Conservation (phyloP, 495 filamentous ascomycete species). For the Thermothielavioides terrestris region DNA sequence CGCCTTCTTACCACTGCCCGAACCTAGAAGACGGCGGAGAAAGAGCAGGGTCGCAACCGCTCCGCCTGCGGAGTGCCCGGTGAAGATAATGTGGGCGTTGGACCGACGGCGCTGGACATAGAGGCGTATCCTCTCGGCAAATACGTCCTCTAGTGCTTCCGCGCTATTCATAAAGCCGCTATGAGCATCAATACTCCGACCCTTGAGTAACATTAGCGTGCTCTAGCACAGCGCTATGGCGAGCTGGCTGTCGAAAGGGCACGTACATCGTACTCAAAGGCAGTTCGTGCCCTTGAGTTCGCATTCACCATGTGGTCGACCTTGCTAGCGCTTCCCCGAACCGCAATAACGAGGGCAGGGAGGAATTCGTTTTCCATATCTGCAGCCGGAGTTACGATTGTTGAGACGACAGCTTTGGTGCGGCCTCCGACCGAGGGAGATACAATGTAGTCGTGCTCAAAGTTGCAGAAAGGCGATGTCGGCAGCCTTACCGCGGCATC, state of each 20-base stretch:
- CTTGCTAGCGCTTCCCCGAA: not conserved
- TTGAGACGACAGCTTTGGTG: not conserved
- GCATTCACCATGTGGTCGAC: not conserved
- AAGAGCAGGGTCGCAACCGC: not conserved
- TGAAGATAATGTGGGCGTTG: not conserved
- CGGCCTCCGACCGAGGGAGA: not conserved
- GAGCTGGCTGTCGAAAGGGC: no score
- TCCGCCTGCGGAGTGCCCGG: not conserved
- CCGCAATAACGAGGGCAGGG: not conserved
- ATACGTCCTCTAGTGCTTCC: not conserved
- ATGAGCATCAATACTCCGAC: not conserved
- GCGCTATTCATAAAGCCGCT: not conserved
- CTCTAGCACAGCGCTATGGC: no score
- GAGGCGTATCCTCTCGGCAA: not conserved
- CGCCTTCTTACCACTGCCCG: no score
- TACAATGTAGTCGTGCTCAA: not conserved
- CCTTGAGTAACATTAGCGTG: not conserved
- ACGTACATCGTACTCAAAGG: not conserved
- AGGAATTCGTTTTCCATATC: not conserved
- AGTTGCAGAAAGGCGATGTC: not conserved
- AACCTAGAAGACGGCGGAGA: no score
- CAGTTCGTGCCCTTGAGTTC: not conserved
- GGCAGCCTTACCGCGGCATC: not conserved
- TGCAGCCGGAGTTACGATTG: not conserved
- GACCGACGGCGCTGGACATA: not conserved